phyloP scores from a whole-genome alignment of 768 basidiomycete species.

The Agaricus bisporus region DNA sequence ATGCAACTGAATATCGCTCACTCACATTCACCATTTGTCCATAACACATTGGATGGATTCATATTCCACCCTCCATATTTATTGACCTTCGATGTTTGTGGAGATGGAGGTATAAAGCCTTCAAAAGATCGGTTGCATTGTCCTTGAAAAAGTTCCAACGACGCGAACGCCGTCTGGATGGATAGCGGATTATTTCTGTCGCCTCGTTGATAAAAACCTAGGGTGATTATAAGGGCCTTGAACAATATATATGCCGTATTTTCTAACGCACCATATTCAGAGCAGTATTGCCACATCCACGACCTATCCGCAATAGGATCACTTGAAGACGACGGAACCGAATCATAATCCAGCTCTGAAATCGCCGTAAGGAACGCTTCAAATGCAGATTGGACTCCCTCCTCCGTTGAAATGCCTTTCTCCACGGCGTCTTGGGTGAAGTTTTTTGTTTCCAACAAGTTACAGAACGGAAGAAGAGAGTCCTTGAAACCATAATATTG shows the following conservation, averaged over 20 bases:
- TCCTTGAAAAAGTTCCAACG: slow-evolving; percentile 38
- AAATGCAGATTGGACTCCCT: slow-evolving; percentile 29
- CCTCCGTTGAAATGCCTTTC: slow-evolving; percentile 28
- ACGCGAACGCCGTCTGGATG: slow-evolving; percentile 41
- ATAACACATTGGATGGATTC: slow-evolving; percentile 41
- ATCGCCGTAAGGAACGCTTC: slow-evolving; percentile 36
- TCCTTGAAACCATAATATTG: slow-evolving; percentile 44
- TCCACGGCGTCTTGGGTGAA: slow-evolving; percentile 30
- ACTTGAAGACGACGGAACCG: slow-evolving; percentile 34
- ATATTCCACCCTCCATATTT: slow-evolving; percentile 50
- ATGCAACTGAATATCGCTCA: not conserved
- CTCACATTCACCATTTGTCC: slow-evolving; percentile 44
- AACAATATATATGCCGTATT: not conserved
- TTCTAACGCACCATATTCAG: slow-evolving; percentile 36
- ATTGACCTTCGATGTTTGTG: slow-evolving; percentile 37
- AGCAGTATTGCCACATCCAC: slow-evolving; percentile 52
- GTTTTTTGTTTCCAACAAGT: slow-evolving; percentile 40
- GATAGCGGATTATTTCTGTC: slow-evolving; percentile 38
- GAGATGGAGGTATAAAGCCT: slow-evolving; percentile 29
- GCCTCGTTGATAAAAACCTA: slow-evolving; percentile 43
- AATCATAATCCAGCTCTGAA: slow-evolving; percentile 38
- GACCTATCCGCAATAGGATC: slow-evolving; percentile 38
- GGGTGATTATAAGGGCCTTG: not conserved
- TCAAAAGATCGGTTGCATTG: slow-evolving; percentile 38
- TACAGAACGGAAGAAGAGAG: slow-evolving; percentile 41